Percentiles rank a stretch among this genome's conserved stretches.
Evolutionary conservation across 2,329 filamentous ascomycete species (phyloP).

Genomic region (Fusarium sp.): DNA sequence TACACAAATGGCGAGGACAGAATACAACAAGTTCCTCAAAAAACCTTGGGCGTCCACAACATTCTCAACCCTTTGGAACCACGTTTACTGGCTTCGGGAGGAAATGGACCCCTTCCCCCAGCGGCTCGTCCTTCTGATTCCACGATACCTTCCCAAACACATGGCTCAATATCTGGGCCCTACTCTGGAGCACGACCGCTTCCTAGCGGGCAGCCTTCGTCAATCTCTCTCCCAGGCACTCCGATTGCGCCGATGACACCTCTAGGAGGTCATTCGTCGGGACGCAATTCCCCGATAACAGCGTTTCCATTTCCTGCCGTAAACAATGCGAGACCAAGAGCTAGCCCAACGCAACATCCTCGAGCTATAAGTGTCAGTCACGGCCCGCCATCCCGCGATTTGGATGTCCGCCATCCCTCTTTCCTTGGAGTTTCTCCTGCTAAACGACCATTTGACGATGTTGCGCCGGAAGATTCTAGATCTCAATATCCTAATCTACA

Average conservation of each 20-base stretch:
- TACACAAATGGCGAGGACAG: conserved; percentile 45
- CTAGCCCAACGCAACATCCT: conserved; percentile 53
- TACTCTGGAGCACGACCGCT: conserved; percentile 47
- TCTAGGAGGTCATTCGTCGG: conserved; percentile 52
- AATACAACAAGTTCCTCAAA: conserved; percentile 47
- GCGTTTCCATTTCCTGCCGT: conserved; percentile 53
- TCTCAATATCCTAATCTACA: conserved; percentile 47
- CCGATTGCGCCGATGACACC: conserved; percentile 51
- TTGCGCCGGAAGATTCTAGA: conserved; percentile 49
- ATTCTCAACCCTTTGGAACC: conserved; percentile 58
- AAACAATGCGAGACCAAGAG: conserved; percentile 50
- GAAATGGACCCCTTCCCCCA: conserved; percentile 24
- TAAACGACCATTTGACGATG: conserved; percentile 54
- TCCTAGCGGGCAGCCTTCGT: conserved; percentile 49
- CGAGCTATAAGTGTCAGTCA: conserved; percentile 52
- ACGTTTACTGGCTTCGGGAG: conserved; percentile 40
- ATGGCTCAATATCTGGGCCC: conserved; percentile 41
- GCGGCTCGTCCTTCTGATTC: conserved; percentile 40
- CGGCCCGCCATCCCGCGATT: conserved; percentile 40
- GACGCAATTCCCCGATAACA: conserved; percentile 52
- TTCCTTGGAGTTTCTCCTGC: conserved; percentile 47
- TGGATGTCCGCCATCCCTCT: conserved; percentile 44
- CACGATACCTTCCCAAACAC: conserved; percentile 35
- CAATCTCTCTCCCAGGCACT: conserved; percentile 55
- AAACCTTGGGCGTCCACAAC: conserved; percentile 56